These are phyloP conservation scores for Candida xyloterini DNA, from an alignment of 805 yeast species.

Conservation along the genomic window DNA sequence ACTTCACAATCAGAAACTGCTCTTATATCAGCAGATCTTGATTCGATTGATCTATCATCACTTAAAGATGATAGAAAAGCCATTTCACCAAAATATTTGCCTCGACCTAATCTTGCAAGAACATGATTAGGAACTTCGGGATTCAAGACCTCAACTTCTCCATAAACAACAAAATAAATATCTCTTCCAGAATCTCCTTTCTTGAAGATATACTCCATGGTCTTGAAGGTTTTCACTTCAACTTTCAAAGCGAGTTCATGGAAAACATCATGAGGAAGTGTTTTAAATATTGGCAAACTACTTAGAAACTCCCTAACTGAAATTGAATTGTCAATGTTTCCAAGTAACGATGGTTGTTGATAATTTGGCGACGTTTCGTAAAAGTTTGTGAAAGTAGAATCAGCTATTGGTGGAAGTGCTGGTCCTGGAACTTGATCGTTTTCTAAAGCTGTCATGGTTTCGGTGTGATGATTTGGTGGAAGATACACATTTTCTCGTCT, in stretches of 20 bases:
- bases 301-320: slow-evolving; percentile 55
- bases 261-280: slow-evolving; percentile 54
- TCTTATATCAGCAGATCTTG: slow-evolving; percentile 62
- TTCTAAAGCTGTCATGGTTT: slow-evolving; percentile 32
- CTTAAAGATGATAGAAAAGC: slow-evolving; percentile 53
- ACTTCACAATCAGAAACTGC: slow-evolving; percentile 59
- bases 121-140: slow-evolving; percentile 38
- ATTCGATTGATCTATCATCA: slow-evolving; percentile 22
- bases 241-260: slow-evolving; percentile 64
- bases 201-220: slow-evolving; percentile 58
- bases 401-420: slow-evolving; percentile 33
- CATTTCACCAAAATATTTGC: slow-evolving; percentile 76
- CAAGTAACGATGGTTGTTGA: not conserved
- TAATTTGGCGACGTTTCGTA: not conserved
- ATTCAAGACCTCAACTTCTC: slow-evolving; percentile 64
- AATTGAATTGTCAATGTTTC: slow-evolving; percentile 43
- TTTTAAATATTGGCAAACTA: slow-evolving; percentile 55
- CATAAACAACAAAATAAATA: slow-evolving; percentile 62
- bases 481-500: slow-evolving; percentile 7
- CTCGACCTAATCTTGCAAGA: slow-evolving; percentile 57
- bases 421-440: slow-evolving; percentile 40
- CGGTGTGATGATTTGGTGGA: slow-evolving; percentile 1
- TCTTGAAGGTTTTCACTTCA: slow-evolving; percentile 49
- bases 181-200: slow-evolving; percentile 62
- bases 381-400: not conserved